phyloP scores from a whole-genome alignment of 2,329 filamentous ascomycete genomes.

The Alternaria hordeiaustralica region DNA sequence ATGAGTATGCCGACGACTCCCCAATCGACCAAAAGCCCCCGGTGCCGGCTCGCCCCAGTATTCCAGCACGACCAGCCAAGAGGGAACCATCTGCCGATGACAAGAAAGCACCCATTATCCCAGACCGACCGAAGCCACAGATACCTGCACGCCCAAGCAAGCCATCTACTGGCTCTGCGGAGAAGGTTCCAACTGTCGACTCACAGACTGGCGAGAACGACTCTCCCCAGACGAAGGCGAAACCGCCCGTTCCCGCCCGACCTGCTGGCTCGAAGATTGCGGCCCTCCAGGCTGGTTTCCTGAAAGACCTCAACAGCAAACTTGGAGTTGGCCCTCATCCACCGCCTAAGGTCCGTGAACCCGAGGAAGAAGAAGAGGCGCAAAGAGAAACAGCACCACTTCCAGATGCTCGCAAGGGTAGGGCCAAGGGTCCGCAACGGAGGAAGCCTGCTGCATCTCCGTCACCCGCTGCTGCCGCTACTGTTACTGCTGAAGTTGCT shows the following conservation, averaged over 20 bases:
- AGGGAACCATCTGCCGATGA: slow-evolving; percentile 57
- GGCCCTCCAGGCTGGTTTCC: slow-evolving; percentile 86
- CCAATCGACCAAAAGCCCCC: slow-evolving; percentile 39
- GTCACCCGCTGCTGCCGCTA: slow-evolving; percentile 60
- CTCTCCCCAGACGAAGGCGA: slow-evolving; percentile 66
- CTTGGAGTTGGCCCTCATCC: slow-evolving; percentile 84
- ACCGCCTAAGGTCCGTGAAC: slow-evolving; percentile 75
- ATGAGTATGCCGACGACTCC: slow-evolving; percentile 46
- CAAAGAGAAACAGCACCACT: slow-evolving; percentile 76
- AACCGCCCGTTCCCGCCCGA: slow-evolving; percentile 81
- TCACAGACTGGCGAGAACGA: slow-evolving; percentile 38
- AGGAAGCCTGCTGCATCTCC: slow-evolving; percentile 70
- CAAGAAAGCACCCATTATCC: slow-evolving; percentile 59
- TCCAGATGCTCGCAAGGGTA: slow-evolving; percentile 84
- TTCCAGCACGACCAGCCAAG: slow-evolving; percentile 46
- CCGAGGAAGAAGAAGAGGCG: slow-evolving; percentile 61
- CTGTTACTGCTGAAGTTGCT: slow-evolving; percentile 48
- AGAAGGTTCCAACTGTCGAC: slow-evolving; percentile 43
- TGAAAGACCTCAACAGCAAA: slow-evolving; percentile 90
- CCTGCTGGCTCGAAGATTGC: slow-evolving; percentile 87
- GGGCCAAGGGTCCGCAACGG: slow-evolving; percentile 85
- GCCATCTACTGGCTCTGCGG: slow-evolving; percentile 49
- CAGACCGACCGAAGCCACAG: slow-evolving; percentile 68
- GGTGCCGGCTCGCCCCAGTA: slow-evolving; percentile 35
- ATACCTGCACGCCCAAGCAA: slow-evolving; percentile 68